phyloP scores from a whole-genome alignment of 192 early-diverging fungal genomes.

The Blastocladiella britannica region DNA sequence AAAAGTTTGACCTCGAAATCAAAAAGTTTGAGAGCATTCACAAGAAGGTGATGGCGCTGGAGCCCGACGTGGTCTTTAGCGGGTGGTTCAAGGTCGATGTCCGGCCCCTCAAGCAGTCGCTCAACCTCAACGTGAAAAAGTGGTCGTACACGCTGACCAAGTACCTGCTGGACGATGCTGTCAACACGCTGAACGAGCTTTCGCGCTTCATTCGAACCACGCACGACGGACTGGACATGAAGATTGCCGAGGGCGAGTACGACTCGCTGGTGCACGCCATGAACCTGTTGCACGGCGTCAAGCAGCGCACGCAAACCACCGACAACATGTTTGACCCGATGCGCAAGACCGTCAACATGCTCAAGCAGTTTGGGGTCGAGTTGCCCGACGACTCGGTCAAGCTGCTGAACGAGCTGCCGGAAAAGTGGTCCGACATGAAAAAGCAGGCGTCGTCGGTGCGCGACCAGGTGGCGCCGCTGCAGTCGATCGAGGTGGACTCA shows the following conservation, averaged over 20 bases:
- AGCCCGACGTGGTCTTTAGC: constrained; percentile 35
- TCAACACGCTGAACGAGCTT: constrained; percentile 33
- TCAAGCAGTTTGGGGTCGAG: constrained; percentile 39
- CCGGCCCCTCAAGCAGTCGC: constrained; percentile 32
- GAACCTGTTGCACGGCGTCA: constrained; percentile 40
- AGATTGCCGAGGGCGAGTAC: constrained; percentile 44
- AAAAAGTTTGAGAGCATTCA: constrained; percentile 39
- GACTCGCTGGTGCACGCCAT: constrained; percentile 28
- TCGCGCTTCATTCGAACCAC: constrained; percentile 30
- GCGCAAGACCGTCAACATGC: constrained; percentile 37
- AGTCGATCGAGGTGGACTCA: constrained; percentile 40
- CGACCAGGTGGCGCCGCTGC: constrained; percentile 37
- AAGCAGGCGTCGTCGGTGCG: constrained; percentile 37
- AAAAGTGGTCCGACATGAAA: constrained; percentile 42
- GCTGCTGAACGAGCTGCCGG: constrained; percentile 37
- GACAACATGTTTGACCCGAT: constrained; percentile 43
- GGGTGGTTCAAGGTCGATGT: constrained; percentile 41
- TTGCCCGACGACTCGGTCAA: constrained; percentile 44
- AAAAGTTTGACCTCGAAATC: constrained; percentile 43
- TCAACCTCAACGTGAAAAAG: constrained; percentile 44
- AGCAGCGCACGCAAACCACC: constrained; percentile 28
- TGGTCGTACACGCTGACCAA: constrained; percentile 47
- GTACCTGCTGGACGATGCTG: constrained; percentile 33
- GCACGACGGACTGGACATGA: constrained; percentile 27
- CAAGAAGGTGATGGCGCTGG: constrained; percentile 40